A percentile compares a stretch with the other conserved stretches of the same genome.
Conservation (phyloP, 345 rosid species). For the Hibiscus tridactylites region DNA sequence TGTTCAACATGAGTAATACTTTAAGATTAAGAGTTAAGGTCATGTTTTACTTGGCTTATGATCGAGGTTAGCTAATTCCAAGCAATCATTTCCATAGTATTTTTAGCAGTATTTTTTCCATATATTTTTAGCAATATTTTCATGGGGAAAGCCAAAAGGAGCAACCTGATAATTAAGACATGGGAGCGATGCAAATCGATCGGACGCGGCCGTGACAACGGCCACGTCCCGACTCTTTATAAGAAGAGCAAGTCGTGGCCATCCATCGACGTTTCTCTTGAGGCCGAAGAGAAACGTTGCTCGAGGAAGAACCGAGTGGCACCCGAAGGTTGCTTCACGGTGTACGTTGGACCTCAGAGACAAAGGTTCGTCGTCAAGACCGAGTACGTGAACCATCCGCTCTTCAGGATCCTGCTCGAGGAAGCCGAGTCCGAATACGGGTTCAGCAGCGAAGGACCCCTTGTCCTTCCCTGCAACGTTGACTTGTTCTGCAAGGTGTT, state of each 20-base stretch:
- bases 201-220: slow-evolving; percentile 13
- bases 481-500: slow-evolving; percentile 39
- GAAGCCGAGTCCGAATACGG: slow-evolving; percentile 72
- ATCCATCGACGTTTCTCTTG: neutral
- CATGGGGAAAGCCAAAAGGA: slow-evolving; percentile 21
- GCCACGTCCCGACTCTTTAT: neutral
- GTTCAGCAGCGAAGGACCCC: slow-evolving; percentile 45
- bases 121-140: neutral
- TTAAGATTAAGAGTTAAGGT: slow-evolving; percentile 30
- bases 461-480: slow-evolving; percentile 59
- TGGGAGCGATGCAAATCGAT: slow-evolving; percentile 48
- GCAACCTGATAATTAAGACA: slow-evolving; percentile 34
- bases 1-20: slow-evolving; percentile 30
- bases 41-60: slow-evolving; percentile 30
- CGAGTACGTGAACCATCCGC: slow-evolving; percentile 50
- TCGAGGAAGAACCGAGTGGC: slow-evolving; percentile 19
- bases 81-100: neutral
- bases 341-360: slow-evolving; percentile 51
- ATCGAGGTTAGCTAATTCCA: slow-evolving; percentile 24
- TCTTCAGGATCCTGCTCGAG: slow-evolving; percentile 48
- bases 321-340: slow-evolving; percentile 60
- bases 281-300: neutral
- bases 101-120: neutral
- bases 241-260: slow-evolving; percentile 32
- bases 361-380: slow-evolving; percentile 52